Percentiles rank a stretch among this genome's conserved stretches.
Conservation (phyloP, 306 rosid genomes). For the Gastrolobium bilobum region DNA sequence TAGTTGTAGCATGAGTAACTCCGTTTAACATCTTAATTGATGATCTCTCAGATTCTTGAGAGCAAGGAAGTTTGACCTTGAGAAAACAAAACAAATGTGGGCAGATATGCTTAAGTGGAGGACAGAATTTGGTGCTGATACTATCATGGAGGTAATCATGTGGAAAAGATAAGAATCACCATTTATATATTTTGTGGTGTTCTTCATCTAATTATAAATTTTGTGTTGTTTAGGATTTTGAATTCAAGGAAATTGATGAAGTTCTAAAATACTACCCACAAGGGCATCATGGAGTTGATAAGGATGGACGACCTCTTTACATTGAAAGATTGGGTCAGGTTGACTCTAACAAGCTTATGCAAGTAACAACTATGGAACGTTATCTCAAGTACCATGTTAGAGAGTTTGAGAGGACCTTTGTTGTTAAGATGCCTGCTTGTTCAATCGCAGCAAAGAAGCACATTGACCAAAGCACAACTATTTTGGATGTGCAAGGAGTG, state of each 20-base stretch:
- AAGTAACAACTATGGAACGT: constrained; percentile 89
- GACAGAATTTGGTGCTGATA: constrained; percentile 89
- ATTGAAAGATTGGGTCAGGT: constrained; percentile 91
- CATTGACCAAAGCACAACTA: constrained; percentile 95
- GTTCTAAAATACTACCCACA: constrained; percentile 92
- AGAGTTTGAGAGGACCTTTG: constrained; percentile 89
- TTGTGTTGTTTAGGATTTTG: constrained; percentile 70
- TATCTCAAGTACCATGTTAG: too few species aligned
- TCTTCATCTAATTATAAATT: constrained; percentile 47
- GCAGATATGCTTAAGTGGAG: constrained; percentile 97
- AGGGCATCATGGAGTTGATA: constrained; percentile 96
- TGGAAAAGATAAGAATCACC: not conserved
- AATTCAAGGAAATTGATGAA: constrained; percentile 79
- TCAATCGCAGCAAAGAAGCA: constrained; percentile 90
- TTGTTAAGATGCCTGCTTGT: constrained; percentile 87
- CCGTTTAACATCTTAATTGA: not conserved
- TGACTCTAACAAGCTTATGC: constrained; percentile 81
- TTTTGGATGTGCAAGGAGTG: constrained; percentile 99
- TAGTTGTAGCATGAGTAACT: not conserved
- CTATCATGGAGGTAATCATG: constrained; percentile 82
- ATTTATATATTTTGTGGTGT: not conserved
- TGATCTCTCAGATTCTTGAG: constrained; percentile 71
- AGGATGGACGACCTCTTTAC: constrained; percentile 89
- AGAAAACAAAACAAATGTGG: constrained; percentile 99
- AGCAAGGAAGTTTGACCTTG: constrained; percentile 93